Base-by-base conservation (phyloP, 2,329 filamentous ascomycete species). In the Pseudogymnoascus sp. region DNA sequence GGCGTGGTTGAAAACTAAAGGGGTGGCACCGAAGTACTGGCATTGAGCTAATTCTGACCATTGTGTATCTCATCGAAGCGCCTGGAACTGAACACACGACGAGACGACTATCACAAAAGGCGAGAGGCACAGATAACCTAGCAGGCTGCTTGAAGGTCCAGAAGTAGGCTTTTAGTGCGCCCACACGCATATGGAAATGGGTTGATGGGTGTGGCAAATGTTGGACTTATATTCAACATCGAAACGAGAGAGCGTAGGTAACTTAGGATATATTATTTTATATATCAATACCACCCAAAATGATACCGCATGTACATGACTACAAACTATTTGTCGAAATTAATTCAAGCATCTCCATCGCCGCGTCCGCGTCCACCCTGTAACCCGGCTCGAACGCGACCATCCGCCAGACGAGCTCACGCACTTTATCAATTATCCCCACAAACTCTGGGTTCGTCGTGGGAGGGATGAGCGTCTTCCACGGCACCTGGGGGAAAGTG, bases 1-100 rank as follows among this genome's bases (percentile, higher is more conserved):
- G 60, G 73, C 85, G 22, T 85, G 90, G 58, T 85, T 89, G 78
- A 85, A 83, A 1, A 82, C 78, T 66, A 93, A 92, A 71, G 82
- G 90, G 11, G 91, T 87, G 67, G 79, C 91, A 1, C 76, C 93
- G 2, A 85, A 39, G 25, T 69, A 60, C 74, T 79, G 61, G 75
- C 79, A 64, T 70, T 87, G 30, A 82, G 20, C 20, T 28, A n/a
- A n/a, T n/a, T n/a, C n/a, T n/a, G n/a, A n/a, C n/a, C n/a, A n/a
- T n/a, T n/a, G n/a, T n/a, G n/a, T n/a, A 22, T 22, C 4, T 22
- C 22, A 22, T 22, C 22, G 22, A 22, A 22, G 22, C 22, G 4
- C 22, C 22, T 22, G 22, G 22, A 25, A 2, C 22, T 2, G 22
- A 2, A 4, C 22, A 5, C 1, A 4, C 3, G 22, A 25, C 22